Conservation (phyloP, 306 rosid species). For the Malus orientalis region DNA sequence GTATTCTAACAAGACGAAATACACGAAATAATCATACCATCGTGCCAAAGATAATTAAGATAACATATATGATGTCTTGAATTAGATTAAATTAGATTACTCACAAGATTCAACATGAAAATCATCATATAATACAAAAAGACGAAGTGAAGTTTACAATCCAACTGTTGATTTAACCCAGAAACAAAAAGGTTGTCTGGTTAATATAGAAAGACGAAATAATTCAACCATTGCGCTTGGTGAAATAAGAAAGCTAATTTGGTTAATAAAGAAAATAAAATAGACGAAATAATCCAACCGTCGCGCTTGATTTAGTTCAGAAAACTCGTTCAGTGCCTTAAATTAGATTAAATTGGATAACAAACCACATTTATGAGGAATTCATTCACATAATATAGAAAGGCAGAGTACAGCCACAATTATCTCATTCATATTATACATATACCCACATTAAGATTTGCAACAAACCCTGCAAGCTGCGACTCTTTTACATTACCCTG, state of each 20-base stretch:
- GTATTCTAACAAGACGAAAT: too few species aligned
- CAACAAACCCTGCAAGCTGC: background rate
- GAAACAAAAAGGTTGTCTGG: rapidly evolving
- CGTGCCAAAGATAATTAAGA: background rate
- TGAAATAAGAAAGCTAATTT: too few species aligned
- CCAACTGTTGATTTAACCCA: too few species aligned
- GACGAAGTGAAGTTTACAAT: too few species aligned
- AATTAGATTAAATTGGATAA: background rate
- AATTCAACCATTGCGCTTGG: too few species aligned
- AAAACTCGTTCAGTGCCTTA: background rate
- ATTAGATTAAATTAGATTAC: too few species aligned
- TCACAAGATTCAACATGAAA: too few species aligned
- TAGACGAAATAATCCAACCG: too few species aligned
- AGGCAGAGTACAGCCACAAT: background rate
- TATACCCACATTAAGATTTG: background rate
- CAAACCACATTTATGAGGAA: background rate
- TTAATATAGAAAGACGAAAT: background rate
- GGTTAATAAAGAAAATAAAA: too few species aligned
- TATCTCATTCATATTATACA: background rate
- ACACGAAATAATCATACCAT: too few species aligned
- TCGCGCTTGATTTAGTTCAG: too few species aligned
- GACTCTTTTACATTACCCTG: background rate
- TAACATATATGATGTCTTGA: rapidly evolving
- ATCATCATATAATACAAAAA: too few species aligned
- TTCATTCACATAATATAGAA: background rate